Conservation (phyloP, 2,329 filamentous ascomycete genomes). For the Stachybotrys chlorohalonatus region DNA sequence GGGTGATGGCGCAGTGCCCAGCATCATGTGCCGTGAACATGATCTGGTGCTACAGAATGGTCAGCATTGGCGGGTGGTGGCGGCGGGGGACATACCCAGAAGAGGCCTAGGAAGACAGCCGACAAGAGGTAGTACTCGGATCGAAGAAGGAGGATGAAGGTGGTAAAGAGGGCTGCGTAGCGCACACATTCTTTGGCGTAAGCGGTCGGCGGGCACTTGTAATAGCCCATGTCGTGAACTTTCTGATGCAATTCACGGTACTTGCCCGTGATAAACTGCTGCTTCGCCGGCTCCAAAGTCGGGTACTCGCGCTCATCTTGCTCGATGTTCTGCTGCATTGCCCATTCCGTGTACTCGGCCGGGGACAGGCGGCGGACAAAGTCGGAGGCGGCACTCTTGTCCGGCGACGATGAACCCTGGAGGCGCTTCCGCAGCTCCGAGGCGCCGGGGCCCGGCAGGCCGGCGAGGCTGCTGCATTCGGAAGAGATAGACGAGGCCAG, state of each 20-base stretch:
- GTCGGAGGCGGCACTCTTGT: background rate
- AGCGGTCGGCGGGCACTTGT: conserved; percentile 47
- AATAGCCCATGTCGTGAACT: conserved; percentile 45
- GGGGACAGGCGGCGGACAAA: background rate
- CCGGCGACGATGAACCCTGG: too few relatives aligned
- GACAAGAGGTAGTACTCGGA: conserved; percentile 48
- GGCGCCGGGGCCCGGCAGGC: conserved; percentile 3
- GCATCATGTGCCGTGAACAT: conserved; percentile 62
- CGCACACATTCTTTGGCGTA: conserved; percentile 51
- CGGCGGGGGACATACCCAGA: conserved; percentile 38
- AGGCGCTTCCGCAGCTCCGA: background rate
- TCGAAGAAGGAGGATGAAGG: conserved; percentile 36
- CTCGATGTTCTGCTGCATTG: conserved; percentile 18
- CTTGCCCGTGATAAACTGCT: conserved; percentile 43
- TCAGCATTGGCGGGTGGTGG: conserved; percentile 3
- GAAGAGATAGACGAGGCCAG: conserved; percentile 4
- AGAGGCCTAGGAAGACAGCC: conserved; percentile 49
- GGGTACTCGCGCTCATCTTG: conserved; percentile 27
- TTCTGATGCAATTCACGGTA: conserved; percentile 48
- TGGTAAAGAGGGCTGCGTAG: conserved; percentile 39
- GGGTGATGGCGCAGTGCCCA: conserved; percentile 53
- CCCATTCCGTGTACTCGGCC: conserved; percentile 23
- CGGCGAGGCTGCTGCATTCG: conserved; percentile 4
- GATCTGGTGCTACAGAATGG: conserved; percentile 46
- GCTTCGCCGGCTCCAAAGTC: conserved; percentile 42